Conservation (phyloP, 495 filamentous ascomycete species). For the Penicillium maclennaniae region DNA sequence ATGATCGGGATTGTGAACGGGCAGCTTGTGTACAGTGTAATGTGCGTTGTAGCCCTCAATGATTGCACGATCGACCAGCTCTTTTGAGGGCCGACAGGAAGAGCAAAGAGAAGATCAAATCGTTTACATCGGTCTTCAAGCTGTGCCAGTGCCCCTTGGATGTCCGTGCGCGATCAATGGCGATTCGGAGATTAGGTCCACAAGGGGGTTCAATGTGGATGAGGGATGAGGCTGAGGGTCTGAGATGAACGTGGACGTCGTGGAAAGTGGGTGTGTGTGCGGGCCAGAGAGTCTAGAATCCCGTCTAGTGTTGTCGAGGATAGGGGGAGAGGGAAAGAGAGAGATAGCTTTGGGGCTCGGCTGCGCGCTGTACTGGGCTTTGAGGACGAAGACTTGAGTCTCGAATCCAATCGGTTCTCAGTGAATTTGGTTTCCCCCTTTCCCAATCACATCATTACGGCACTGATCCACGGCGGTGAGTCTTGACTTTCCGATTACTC, state of each 20-base stretch:
- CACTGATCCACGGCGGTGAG: slow-evolving; percentile 21
- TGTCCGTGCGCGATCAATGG: slow-evolving; percentile 15
- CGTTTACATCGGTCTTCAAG: slow-evolving; percentile 39
- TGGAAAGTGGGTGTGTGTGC: slow-evolving; percentile 6
- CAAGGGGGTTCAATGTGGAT: slow-evolving; percentile 3
- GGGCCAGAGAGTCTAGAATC: neutral
- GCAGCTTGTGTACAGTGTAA: slow-evolving; percentile 2
- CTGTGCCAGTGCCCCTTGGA: slow-evolving; percentile 6
- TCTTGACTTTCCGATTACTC: slow-evolving; percentile 4
- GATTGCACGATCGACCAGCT: slow-evolving; percentile 12
- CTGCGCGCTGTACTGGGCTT: neutral
- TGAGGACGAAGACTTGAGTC: neutral
- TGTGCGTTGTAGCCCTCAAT: slow-evolving; percentile 6
- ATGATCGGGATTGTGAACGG: neutral
- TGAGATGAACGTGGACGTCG: neutral
- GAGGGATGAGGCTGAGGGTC: slow-evolving; percentile 2
- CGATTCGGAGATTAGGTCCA: slow-evolving; percentile 5
- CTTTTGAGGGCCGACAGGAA: slow-evolving; percentile 24
- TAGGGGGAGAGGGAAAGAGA: neutral
- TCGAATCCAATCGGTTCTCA: neutral
- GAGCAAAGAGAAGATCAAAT: slow-evolving; percentile 30
- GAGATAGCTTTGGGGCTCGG: neutral
- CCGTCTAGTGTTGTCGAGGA: neutral
- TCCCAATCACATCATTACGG: slow-evolving; percentile 19
- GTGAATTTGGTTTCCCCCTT: neutral